A percentile compares a stretch with the other conserved stretches of the same genome.
Conservation (phyloP, 148 eudicot species). For the Limonium bicolor region DNA sequence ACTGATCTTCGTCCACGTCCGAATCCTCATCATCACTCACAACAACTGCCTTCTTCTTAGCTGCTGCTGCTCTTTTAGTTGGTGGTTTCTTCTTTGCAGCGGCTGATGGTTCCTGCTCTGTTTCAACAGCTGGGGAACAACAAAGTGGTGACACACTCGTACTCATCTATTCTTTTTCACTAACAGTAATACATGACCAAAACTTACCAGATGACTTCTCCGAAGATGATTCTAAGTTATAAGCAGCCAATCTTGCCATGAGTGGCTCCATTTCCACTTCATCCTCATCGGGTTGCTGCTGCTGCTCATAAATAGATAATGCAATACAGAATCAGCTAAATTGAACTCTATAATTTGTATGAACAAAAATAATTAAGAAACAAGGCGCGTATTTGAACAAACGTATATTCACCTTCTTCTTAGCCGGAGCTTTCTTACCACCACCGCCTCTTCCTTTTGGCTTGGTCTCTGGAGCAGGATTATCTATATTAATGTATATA, state of each 20-base stretch:
- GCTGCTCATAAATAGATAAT: conserved; percentile 13
- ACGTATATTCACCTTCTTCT: conserved; percentile 25
- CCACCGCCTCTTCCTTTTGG: conserved; percentile 42
- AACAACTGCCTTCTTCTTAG: conserved; percentile 16
- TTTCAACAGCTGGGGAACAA: conserved; percentile 31
- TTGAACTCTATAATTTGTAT: too few species aligned
- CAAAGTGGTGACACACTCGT: not conserved
- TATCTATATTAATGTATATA: conserved; percentile 17
- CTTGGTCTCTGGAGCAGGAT: conserved; percentile 24
- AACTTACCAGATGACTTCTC: conserved; percentile 56
- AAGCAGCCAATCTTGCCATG: conserved; percentile 52
- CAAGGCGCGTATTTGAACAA: too few species aligned
- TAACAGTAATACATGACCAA: not conserved
- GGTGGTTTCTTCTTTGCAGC: conserved; percentile 24
- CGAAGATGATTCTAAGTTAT: conserved; percentile 66
- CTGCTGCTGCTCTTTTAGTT: conserved; percentile 21
- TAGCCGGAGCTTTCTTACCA: conserved; percentile 58
- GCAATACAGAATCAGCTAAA: not conserved
- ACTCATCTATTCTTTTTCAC: not conserved
- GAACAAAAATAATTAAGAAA: not conserved
- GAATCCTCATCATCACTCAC: not conserved
- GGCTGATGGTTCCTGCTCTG: conserved; percentile 16
- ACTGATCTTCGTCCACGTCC: conserved; percentile 21
- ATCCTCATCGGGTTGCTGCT: conserved; percentile 28
- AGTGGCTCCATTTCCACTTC: conserved; percentile 37